Percentiles rank a stretch among this genome's conserved stretches.
Conservation (phyloP, 2,329 filamentous ascomycete species). For the Nothomitra cinnamomea region DNA sequence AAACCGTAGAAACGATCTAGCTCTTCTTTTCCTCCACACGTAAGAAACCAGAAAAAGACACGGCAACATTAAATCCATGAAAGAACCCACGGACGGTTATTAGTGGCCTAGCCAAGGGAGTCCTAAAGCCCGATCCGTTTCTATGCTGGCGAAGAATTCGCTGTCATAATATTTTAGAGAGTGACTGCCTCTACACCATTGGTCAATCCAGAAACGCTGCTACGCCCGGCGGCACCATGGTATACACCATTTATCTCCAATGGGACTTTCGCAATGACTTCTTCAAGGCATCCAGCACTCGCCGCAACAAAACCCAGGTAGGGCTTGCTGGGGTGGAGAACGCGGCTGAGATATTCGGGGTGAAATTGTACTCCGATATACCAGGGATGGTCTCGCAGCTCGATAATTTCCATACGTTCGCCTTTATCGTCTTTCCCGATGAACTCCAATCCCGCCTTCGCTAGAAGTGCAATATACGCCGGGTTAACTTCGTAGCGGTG, state of each 20-base stretch:
- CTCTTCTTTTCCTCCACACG: too few species aligned
- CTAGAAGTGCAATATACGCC: constrained; percentile 49
- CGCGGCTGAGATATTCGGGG: constrained; percentile 67
- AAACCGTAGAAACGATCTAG: too few species aligned
- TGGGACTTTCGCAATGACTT: neutral
- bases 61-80: too few species aligned
- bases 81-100: too few species aligned
- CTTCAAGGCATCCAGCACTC: constrained; percentile 43
- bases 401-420: constrained; percentile 67
- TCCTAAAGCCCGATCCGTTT: too few species aligned
- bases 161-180: neutral
- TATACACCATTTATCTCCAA: neutral
- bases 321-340: constrained; percentile 54
- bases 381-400: constrained; percentile 69
- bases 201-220: neutral
- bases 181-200: neutral
- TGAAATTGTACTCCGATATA: constrained; percentile 81
- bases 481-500: constrained; percentile 90
- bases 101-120: too few species aligned
- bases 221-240: neutral
- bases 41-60: too few species aligned
- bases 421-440: constrained; percentile 66
- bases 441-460: constrained; percentile 54
- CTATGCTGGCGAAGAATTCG: too few species aligned
- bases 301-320: constrained; percentile 79